These are phyloP conservation scores for Cercospora sp. DNA, from an alignment of 2,329 filamentous ascomycete genomes.

Conservation along the genomic window DNA sequence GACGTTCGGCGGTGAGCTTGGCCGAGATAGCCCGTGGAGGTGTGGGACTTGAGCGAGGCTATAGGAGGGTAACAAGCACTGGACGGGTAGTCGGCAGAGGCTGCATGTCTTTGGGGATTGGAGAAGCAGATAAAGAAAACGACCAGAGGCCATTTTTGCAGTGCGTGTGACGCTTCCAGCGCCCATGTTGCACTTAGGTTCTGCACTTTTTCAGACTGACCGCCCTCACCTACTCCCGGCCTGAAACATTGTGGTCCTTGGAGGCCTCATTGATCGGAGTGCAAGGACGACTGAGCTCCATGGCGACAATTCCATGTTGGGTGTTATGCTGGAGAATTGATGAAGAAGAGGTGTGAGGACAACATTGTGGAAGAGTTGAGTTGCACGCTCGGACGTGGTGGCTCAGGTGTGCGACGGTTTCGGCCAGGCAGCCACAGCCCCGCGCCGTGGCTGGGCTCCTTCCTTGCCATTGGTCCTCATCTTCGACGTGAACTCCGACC, in stretches of 20 bases:
- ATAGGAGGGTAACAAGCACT: neutral
- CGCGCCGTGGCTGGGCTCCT: neutral
- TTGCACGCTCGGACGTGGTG: neutral
- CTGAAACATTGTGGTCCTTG: neutral
- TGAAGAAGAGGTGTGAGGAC: neutral
- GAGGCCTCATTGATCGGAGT: neutral
- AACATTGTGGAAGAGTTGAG: neutral
- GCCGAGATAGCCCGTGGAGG: slow-evolving; percentile 10
- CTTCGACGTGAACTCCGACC: neutral
- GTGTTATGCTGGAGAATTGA: neutral
- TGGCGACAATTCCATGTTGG: neutral
- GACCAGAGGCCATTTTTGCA: neutral
- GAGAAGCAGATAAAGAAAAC: neutral
- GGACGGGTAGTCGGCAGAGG: neutral
- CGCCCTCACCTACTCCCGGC: neutral
- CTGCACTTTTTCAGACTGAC: neutral
- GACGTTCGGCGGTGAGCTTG: slow-evolving; percentile 9
- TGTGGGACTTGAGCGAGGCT: slow-evolving; percentile 6
- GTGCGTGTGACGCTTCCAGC: neutral
- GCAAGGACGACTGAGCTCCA: neutral
- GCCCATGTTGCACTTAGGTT: neutral
- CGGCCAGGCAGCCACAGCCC: neutral
- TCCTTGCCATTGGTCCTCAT: neutral
- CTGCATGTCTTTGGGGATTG: neutral
- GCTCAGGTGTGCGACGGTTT: neutral